Base-by-base conservation (phyloP, 2,329 filamentous ascomycete species). In the Colletotrichum cereale region DNA sequence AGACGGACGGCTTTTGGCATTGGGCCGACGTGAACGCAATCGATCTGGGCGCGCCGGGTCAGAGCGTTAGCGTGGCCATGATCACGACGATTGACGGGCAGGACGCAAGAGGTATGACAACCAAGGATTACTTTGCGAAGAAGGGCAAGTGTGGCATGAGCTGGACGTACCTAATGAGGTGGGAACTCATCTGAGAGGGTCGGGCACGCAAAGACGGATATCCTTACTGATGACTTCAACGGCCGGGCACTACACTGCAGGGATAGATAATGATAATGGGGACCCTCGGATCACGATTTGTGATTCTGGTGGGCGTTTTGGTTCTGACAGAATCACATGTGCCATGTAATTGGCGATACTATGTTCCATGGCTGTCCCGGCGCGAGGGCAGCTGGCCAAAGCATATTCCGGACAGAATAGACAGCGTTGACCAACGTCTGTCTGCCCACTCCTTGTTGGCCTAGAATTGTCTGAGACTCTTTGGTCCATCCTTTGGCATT, bases 1-100 rank as follows among this genome's bases (percentile, higher is more conserved):
- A 93, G 61, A 92, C 89, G n/a, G 92, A 96, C 71, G 93, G 92
- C 18, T 92, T 88, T 77, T 90, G 91, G 82, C 97, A 92, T 89
- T 97, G 93, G 90, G 82, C 90, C 2, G 96, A 98, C 80, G 87
- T 98, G 5, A 84, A 87, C 34, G 86, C 89, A 1, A 81, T 84
- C 40, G 87, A 91, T 68, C 82, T 97, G 26, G 94, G 94, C 1
- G 85, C 84, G 0, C 88, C 90, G 0, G 93, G 93, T 0, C 89
- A 95, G 81, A 89, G 86, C 64, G 83, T 96, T 7, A 87, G 86
- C 74, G 81, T 96, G 38, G 88, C 88, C 68, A 88, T 89, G 26
- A 84, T 97, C 47, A 87, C 78, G 14, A 82, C 77, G 71, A 77
- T 89, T 5, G 84, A 86, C 57, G 83, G 82, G 5, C 78, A 78